A percentile compares a stretch with the other conserved stretches of the same genome.
Conservation (phyloP, 2,329 filamentous ascomycete species). For the Trichoderma atroviride region DNA sequence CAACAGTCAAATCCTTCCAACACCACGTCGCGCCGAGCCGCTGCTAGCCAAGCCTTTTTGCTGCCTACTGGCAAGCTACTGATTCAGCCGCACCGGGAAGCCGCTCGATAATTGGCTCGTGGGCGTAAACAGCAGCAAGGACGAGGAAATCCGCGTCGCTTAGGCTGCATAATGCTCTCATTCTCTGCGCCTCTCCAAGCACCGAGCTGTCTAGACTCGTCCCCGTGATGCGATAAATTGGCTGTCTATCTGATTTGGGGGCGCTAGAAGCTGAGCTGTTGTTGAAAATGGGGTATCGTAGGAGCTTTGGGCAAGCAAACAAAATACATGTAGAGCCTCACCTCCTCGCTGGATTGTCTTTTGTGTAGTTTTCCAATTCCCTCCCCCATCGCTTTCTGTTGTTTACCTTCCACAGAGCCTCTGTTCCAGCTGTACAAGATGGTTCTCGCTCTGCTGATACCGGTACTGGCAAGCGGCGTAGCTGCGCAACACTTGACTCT, state of each 20-base stretch:
- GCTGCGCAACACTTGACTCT: conserved; percentile 35
- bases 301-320: background rate
- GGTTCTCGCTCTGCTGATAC: conserved; percentile 14
- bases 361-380: background rate
- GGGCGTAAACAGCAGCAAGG: conserved; percentile 1
- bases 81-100: conserved; percentile 23
- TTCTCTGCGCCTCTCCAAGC: conserved; percentile 1
- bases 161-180: conserved; percentile 20
- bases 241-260: background rate
- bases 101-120: conserved; percentile 11
- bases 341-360: background rate
- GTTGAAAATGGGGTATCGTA: conserved; percentile 7
- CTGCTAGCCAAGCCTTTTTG: conserved; percentile 12
- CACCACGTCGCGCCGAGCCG: conserved; percentile 10
- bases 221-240: conserved; percentile 1
- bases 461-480: conserved; percentile 32
- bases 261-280: conserved; percentile 14
- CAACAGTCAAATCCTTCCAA: conserved; percentile 3
- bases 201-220: conserved; percentile 5
- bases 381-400: background rate
- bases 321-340: background rate
- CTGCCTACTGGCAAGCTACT: conserved; percentile 8
- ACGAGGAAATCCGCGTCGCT: conserved; percentile 10
- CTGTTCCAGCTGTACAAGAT: background rate
- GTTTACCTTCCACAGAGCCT: background rate